Conservation (phyloP, 495 filamentous ascomycete genomes). For the Podospora tetraspora region DNA sequence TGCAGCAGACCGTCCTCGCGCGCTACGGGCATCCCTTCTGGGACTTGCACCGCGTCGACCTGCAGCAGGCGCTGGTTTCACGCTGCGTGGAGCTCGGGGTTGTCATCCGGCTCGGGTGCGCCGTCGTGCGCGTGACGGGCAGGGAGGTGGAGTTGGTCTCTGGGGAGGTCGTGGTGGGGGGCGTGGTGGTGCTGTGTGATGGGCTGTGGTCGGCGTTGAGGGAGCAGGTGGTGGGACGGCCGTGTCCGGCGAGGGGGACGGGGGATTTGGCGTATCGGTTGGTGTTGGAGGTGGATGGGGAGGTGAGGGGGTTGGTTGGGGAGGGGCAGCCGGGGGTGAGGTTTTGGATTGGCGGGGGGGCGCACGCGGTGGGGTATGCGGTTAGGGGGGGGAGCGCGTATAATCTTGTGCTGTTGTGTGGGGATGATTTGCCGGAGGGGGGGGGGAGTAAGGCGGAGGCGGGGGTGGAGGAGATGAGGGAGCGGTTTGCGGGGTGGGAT, state of each 20-base stretch:
- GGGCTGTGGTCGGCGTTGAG: constrained; percentile 51
- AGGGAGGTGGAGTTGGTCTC: constrained; percentile 34
- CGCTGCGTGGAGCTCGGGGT: constrained; percentile 41
- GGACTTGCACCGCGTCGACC: constrained; percentile 52
- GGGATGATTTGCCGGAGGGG: constrained; percentile 45
- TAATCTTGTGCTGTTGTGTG: constrained; percentile 54
- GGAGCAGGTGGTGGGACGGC: constrained; percentile 38
- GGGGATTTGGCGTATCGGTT: constrained; percentile 61
- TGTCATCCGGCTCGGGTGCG: constrained; percentile 32
- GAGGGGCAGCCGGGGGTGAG: constrained; percentile 54
- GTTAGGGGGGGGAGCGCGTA: constrained; percentile 47
- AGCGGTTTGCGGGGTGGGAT: constrained; percentile 49
- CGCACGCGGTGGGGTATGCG: constrained; percentile 55
- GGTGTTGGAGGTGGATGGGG: constrained; percentile 41
- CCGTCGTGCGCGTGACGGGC: constrained; percentile 35
- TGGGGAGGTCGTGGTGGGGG: constrained; percentile 36
- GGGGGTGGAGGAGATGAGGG: constrained; percentile 44
- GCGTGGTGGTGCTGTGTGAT: constrained; percentile 52
- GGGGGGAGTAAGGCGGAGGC: constrained; percentile 40
- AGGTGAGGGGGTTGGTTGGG: constrained; percentile 37
- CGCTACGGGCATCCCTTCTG: constrained; percentile 49
- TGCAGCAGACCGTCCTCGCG: constrained; percentile 34
- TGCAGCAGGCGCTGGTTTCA: constrained; percentile 42
- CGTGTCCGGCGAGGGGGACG: constrained; percentile 44
- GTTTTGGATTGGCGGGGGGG: constrained; percentile 62